Percentiles rank a stretch among this genome's conserved stretches.
phyloP scores from a whole-genome alignment of 768 basidiomycete genomes.

The Daedaleopsis nitida region DNA sequence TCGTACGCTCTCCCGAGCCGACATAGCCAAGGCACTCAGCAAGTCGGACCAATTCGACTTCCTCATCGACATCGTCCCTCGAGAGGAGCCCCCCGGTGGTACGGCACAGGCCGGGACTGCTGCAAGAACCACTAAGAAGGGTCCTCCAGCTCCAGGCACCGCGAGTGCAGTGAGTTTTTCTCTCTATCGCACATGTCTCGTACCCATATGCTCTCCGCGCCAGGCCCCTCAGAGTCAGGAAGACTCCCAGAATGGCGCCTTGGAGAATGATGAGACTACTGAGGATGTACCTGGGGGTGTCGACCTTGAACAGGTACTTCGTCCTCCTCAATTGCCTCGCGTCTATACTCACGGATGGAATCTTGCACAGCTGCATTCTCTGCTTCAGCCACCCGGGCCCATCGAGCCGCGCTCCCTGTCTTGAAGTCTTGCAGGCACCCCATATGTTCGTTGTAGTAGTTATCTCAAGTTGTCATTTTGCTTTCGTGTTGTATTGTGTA shows the following conservation, averaged over 20 bases:
- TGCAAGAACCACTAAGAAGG: constrained; percentile 27
- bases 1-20: constrained; percentile 90
- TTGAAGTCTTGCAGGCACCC: neutral
- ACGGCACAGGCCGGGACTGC: constrained; percentile 9
- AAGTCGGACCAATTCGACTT: constrained; percentile 98
- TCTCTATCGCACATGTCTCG: neutral
- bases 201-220: too few species aligned
- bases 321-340: neutral
- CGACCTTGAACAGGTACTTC: constrained; percentile 18
- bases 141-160: constrained; percentile 14
- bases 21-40: constrained; percentile 89
- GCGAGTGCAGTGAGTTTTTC: neutral
- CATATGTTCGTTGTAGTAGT: neutral
- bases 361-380: constrained; percentile 5
- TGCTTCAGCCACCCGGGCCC: constrained; percentile 17
- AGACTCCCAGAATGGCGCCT: constrained; percentile 10
- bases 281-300: constrained; percentile 11
- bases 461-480: constrained; percentile 8
- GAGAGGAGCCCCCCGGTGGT: constrained; percentile 59
- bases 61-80: constrained; percentile 91
- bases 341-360: neutral
- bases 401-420: constrained; percentile 13
- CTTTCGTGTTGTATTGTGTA: constrained; percentile 3
- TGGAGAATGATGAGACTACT: constrained; percentile 8
- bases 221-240: constrained; percentile 9